These are phyloP conservation scores for Ceratobasidium sp. DNA, from an alignment of 1,284 basidiomycete species.

Conservation along the genomic window DNA sequence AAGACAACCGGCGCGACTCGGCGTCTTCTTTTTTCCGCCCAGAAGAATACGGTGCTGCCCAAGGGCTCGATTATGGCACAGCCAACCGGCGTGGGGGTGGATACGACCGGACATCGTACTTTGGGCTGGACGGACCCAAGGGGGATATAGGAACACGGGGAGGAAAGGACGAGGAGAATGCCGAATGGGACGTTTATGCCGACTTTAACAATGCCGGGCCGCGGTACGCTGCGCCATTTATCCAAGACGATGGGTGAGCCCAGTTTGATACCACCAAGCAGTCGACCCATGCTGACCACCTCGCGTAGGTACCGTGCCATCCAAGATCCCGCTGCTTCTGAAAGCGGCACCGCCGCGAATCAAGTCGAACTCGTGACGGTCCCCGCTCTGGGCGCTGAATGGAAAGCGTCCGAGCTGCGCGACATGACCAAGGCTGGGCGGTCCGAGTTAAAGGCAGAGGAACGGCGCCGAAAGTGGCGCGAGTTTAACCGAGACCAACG, in stretches of 20 bases:
- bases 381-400: conserved; percentile 85
- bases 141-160: conserved; percentile 43
- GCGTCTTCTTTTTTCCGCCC: conserved; percentile 36
- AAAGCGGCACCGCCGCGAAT: conserved; percentile 32
- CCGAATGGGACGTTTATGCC: conserved; percentile 79
- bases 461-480: conserved; percentile 64
- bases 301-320: conserved; percentile 50
- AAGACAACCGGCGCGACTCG: conserved; percentile 33
- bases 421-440: conserved; percentile 74
- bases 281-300: not conserved
- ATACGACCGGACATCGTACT: conserved; percentile 36
- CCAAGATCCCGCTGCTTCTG: conserved; percentile 24
- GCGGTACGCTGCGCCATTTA: conserved; percentile 64
- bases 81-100: conserved; percentile 35
- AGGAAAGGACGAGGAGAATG: conserved; percentile 56
- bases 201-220: conserved; percentile 91
- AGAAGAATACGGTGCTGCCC: conserved; percentile 28
- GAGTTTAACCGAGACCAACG: conserved; percentile 75
- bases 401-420: conserved; percentile 76
- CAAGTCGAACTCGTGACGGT: conserved; percentile 83
- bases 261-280: conserved; percentile 41
- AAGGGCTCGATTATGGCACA: conserved; percentile 21
- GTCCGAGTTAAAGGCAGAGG: conserved; percentile 64
- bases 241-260: conserved; percentile 49
- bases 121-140: conserved; percentile 28